Evolutionary conservation across 176 grass and related monocot species (phyloP).

Genomic region (Thalia dealbata): DNA sequence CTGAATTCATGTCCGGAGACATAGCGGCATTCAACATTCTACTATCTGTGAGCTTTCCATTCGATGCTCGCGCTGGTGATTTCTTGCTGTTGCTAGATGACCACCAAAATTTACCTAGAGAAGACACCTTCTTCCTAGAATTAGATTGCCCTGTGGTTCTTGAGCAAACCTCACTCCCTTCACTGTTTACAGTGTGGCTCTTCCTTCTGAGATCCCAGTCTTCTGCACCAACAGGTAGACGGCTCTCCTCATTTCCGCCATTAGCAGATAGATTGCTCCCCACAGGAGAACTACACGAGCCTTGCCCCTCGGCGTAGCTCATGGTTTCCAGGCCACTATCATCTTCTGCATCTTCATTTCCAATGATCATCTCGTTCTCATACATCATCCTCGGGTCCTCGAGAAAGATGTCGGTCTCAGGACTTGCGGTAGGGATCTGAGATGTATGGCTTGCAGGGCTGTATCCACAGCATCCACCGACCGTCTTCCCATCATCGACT

Average conservation of each 20-base stretch:
- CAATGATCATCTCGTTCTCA: background rate
- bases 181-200: background rate
- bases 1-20: slow-evolving; percentile 7
- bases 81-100: slow-evolving; percentile 4
- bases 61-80: background rate
- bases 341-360: background rate
- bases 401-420: slow-evolving; percentile 5
- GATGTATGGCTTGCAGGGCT: background rate
- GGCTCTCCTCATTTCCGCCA: background rate
- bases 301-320: slow-evolving; percentile 5
- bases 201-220: background rate
- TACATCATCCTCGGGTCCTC: background rate
- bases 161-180: background rate
- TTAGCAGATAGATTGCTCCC: background rate
- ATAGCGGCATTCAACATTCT: background rate
- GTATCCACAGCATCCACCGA: background rate
- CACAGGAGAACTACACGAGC: background rate
- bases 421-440: background rate
- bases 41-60: background rate
- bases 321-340: background rate
- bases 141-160: slow-evolving; percentile 6
- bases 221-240: background rate
- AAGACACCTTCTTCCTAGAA: slow-evolving; percentile 1
- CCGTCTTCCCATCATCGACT: background rate
- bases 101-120: slow-evolving; percentile 8